Evolutionary conservation across 139 green algal species (phyloP).

Genomic region (Spirogloea muscicola): DNA sequence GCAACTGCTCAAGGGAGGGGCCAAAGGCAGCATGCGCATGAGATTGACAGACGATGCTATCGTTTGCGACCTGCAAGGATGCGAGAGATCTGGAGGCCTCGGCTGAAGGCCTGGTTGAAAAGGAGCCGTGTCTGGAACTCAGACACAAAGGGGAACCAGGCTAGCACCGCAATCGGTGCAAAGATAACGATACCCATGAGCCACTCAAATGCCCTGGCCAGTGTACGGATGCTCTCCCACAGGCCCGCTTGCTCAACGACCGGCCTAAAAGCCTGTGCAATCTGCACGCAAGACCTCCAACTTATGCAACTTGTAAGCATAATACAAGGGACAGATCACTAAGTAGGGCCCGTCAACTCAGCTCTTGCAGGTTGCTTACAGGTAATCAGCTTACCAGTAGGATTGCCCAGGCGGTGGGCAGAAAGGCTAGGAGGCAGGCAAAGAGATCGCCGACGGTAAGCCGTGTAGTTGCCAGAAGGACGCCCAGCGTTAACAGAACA

Average conservation of each 20-base stretch:
- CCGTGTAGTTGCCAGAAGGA: constrained; percentile 2
- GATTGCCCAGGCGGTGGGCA: constrained; percentile 26
- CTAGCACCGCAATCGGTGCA: constrained; percentile 35
- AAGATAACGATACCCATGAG: constrained; percentile 29
- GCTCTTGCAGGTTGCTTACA: no score
- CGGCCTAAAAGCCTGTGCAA: not conserved
- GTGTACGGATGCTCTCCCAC: not conserved
- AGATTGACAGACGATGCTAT: no score
- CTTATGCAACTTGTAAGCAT: not conserved
- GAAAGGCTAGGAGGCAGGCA: constrained; percentile 13
- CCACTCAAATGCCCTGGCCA: constrained; percentile 18
- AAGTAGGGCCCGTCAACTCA: no score
- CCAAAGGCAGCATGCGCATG: no score
- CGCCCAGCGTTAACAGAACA: not conserved
- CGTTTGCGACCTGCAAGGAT: constrained; percentile 41
- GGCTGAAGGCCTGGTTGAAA: constrained; percentile 50
- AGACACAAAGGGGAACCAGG: constrained; percentile 36
- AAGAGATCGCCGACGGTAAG: constrained; percentile 24
- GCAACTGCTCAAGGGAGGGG: no score
- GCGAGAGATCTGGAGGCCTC: constrained; percentile 42
- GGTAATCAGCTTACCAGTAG: constrained; percentile 11
- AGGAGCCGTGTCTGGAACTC: constrained; percentile 43
- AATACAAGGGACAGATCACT: no score
- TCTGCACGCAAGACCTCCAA: constrained; percentile 12
- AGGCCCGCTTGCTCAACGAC: not conserved